Evolutionary conservation across 2,329 filamentous ascomycete genomes (phyloP), one percentile per base, ranked within the genome.

Genomic region (Diaporthe citriasiana): DNA sequence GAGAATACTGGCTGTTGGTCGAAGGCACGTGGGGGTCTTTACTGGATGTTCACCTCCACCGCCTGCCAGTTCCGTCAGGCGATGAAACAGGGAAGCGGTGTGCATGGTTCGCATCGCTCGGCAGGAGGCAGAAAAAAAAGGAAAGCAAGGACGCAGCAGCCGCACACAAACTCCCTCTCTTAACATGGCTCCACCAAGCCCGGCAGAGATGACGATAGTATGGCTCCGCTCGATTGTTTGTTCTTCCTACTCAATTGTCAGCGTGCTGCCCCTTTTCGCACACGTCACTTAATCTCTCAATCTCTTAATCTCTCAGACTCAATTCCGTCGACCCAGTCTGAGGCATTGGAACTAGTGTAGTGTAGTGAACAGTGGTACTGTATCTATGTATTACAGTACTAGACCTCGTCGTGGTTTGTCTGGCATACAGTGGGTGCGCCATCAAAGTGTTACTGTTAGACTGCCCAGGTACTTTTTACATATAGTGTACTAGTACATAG

Each of bases 251-350:
- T 35, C 33, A 35, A 35, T 35, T 45, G 17, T 5, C 6, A 47
- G 45, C 19, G 45, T 50, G 38, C 57, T 50, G 38, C 57, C 57
- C 57, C 57, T 60, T 60, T 60, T 60, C 25, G 17, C 53, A 56
- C 35, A 25, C 12, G n/a, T 40, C 56, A 40, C 35, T 40, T 19
- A 22, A n/a, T n/a, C n/a, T n/a, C n/a, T n/a, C n/a, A n/a, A n/a
- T n/a, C n/a, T n/a, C n/a, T n/a, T n/a, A n/a, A n/a, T n/a, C n/a
- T n/a, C n/a, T n/a, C n/a, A n/a, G n/a, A n/a, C n/a, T n/a, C n/a
- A n/a, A n/a, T n/a, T n/a, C n/a, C n/a, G n/a, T n/a, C n/a, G n/a
- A 22, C 47, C 50, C 50, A 27, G 50, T 51, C 50, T n/a, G 55
- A 35, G 30, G 55, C 33, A 57, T 25, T 57, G n/a, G 19, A 50